Evolutionary conservation across 139 green algal species (phyloP).

Genomic region (Eudorina sp.): DNA sequence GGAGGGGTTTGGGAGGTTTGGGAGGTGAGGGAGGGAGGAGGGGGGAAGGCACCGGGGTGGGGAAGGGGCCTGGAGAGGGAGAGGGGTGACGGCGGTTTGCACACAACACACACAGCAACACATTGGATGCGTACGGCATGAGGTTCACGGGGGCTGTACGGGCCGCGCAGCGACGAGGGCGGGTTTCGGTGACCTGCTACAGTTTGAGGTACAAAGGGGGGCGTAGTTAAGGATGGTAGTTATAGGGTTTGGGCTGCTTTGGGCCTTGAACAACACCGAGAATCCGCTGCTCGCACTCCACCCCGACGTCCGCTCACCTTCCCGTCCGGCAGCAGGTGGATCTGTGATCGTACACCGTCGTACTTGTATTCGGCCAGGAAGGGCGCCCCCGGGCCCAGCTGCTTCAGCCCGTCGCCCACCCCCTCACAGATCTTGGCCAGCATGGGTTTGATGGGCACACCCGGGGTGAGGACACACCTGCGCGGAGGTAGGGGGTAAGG

Average conservation of each 20-base stretch:
- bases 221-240: too few species aligned
- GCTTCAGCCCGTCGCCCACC: conserved; percentile 51
- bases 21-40: neutral
- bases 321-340: conserved; percentile 80
- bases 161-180: too few species aligned
- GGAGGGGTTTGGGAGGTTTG: neutral
- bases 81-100: neutral
- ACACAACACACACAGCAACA: neutral
- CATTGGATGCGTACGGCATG: too few species aligned
- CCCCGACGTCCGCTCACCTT: conserved; percentile 29
- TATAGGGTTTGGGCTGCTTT: too few species aligned
- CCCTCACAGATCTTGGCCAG: conserved; percentile 84
- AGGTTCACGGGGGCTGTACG: too few species aligned
- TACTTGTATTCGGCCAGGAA: conserved; percentile 92
- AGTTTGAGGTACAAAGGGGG: too few species aligned
- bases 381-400: conserved; percentile 11
- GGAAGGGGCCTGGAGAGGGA: too few species aligned
- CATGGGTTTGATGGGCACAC: conserved; percentile 94
- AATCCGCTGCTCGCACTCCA: neutral
- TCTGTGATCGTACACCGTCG: conserved; percentile 90
- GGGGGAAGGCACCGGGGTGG: too few species aligned
- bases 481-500: neutral
- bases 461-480: conserved; percentile 69
- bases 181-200: too few species aligned
- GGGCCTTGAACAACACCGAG: too few species aligned